Base-by-base conservation (phyloP, 768 basidiomycete species). In the Leucocoprinus birnbaumii region DNA sequence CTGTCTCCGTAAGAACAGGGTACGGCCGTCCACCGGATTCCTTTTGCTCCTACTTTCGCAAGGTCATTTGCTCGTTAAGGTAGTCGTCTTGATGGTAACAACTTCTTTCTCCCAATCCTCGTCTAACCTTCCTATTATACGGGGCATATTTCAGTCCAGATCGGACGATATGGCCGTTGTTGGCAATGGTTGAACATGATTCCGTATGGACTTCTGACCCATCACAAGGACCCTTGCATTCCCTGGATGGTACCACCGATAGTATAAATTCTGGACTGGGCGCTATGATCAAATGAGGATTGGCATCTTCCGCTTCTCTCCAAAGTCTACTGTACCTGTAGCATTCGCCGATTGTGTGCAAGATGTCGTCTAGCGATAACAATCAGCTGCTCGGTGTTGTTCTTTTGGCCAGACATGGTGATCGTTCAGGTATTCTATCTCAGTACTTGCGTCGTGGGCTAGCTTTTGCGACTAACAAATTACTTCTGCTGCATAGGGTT, bases 391-490 rank as follows among this genome's bases (percentile, higher is more conserved):
- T 85, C 6, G 84, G 84, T 41, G 80, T 79, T 21, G 76, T 85
- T n/a, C 63, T 86, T 38, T 65, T 85, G 48, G 64, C 76, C 31
- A 76, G 84, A 52, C 84, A 85, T 59, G 84, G 84, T 11, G 84
- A 86, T 63, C 80, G 84, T 37, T 68, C 70, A 66, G 78, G 77
- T 73, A 53, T 22, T 56, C 46, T n/a, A n/a, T n/a, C n/a, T n/a
- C n/a, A n/a, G n/a, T n/a, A n/a, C n/a, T n/a, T n/a, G 31, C 31
- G 31, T 31, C 31, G 5, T 5, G 31, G 5, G 31, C 11, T 31
- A 31, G 31, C 31, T 11, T 5, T 31, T 31, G 31, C 31, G 11
- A 11, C 31, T 31, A 11, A 31, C 11, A 11, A 31, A 31, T 31
- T 11, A 31, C 11, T 31, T 31, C 11, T 31, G 31, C 48, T 19